Base-by-base conservation (phyloP, 345 rosid species). In the Citrus trifoliata region DNA sequence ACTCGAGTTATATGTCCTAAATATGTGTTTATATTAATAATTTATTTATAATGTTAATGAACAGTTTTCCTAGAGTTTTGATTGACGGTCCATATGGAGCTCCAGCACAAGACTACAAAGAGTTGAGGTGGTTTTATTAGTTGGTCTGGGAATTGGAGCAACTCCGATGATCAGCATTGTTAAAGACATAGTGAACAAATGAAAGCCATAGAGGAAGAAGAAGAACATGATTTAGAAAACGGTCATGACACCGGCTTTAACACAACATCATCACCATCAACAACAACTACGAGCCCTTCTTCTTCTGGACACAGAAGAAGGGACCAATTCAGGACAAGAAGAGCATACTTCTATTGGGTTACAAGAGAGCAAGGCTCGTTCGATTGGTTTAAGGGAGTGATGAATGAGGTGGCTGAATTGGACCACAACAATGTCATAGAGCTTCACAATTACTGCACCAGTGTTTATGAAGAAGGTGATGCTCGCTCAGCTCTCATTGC, bases 161-260 rank as follows among this genome's bases (percentile, higher is more conserved):
- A 93, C 98, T 6, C 98, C 98, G 6, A 91, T 93, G 95, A 93
- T 93, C 67, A 93, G 98, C 86, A 91, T 93, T 35, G 85, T 93
- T 2, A 91, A 91, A 83, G 98, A 93, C 88, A 90, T 93, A 62
- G 92, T 88, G 30, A 88, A 72, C 83, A 91, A 91, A 84, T 93
- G 10, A 91, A 73, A 66, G 88, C 90, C 67, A 63, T 32, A 70
- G 87, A 79, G 4, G 91, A 78, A 21, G 88, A 89, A 68, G 91
- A 86, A 38, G 82, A 66, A 37, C 48, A 48, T 32, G 76, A 76
- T 16, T 12, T 89, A 71, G 97, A 93, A 78, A 82, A 70, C 40
- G 92, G 89, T 1, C 32, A 5, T 46, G 51, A 46, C 16, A 12
- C 18, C 18, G 51, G 51, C 51, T 13, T 12, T 46, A 46, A 46